Evolutionary conservation across 805 yeast genomes (phyloP), one percentile per base, ranked within the genome.

Genomic region (Candida coleopterorum): DNA sequence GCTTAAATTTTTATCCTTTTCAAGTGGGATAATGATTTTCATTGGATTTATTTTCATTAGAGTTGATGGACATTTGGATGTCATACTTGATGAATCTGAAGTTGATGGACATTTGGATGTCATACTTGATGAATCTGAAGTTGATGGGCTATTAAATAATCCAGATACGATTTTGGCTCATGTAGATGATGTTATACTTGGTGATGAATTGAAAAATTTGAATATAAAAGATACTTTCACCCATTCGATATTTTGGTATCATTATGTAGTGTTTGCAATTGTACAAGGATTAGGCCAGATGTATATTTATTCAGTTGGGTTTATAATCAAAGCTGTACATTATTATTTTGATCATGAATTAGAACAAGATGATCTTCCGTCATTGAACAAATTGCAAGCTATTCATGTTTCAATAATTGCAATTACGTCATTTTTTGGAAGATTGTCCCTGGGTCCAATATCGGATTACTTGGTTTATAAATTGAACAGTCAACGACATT

Each of bases 231-330:
- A 45, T 9, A 51, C 61, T 12, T 39, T 60, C 10, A n/a, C 29
- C 3, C 58, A 55, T 39, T 61, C 64, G 1, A 39, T 53, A 5
- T 60, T 60, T 35, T 57, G 62, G 61, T 48, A 43, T 30, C 66
- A 60, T 41, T 60, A 55, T 34, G 32, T 44, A n/a, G 41, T 58
- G 7, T 50, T 60, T 41, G 49, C 63, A 2, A 42, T 58, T 12
- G 44, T 56, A n/a, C 66, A 60, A 44, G 66, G 66, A 6, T 46
- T 60, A 37, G 65, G 66, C 9, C 66, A 60, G 43, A 58, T 60
- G 64, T 60, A 60, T 42, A 60, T 60, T 9, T 60, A 52, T 38
- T 55, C 59, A 17, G 55, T 60, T 34, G 66, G 66, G 3, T 60
- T 46, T 32, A 46, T 60, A 10, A 36, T 58, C 17, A 56, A 58